Base-by-base conservation (phyloP, 805 yeast species). In the Debaryomyces prosopidis region DNA sequence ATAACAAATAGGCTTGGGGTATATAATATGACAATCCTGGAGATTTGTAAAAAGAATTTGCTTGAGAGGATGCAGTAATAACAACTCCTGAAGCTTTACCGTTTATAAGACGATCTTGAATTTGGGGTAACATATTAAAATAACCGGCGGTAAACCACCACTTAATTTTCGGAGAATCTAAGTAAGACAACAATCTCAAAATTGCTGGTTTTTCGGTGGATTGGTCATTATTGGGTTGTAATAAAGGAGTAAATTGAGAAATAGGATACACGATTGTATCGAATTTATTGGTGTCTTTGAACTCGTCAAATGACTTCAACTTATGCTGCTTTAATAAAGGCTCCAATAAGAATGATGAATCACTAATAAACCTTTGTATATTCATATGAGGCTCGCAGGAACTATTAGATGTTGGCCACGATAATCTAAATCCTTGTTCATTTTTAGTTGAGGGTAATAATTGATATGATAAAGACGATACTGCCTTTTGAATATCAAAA, bases 71-170 rank as follows among this genome's bases (percentile, higher is more conserved):
- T 0, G 99, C 98, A 0, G 97, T 89, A 28, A 94, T 85, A 2
- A 94, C 86, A 0, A 74, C 69, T 2, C 95, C 95, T 6, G 57
- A 46, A 1, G 91, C 84, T 10, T 69, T 72, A 1, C 88, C 77
- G 30, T 73, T 66, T 28, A 89, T 60, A 23, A 94, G 70, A 20
- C 76, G 71, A 12, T 69, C 66, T 57, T 81, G 83, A 42, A 88
- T 84, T 33, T 82, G 82, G 0, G 95, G 88, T 33, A 85, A 79
- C 81, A 94, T 85, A 63, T 94, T 94, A 73, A 94, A 94, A 63
- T 94, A 94, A 2, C 99, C 99, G 0, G 98, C 97, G 0, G 99
- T 94, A 56, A 94, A 84, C 52, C 87, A 79, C 95, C 96, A 92
- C 42, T 74, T 75, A 20, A 84, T 75, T 10, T 67, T 57, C 19